Conservation (phyloP, 352 stramenopile species). For the Phytophthora cryptogea region DNA sequence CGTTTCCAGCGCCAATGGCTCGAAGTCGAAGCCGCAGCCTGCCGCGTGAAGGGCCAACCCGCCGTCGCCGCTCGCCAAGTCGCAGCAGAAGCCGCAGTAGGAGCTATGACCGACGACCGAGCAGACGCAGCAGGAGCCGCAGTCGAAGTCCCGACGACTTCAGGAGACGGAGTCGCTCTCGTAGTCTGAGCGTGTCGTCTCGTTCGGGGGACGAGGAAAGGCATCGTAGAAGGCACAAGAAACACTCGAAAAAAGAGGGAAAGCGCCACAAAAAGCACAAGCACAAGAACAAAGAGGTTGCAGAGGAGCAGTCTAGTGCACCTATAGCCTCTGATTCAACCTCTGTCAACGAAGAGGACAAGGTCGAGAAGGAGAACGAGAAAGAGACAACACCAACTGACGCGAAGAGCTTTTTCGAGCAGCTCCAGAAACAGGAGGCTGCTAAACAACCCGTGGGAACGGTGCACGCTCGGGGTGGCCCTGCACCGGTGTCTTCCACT, state of each 20-base stretch:
- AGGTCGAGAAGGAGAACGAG: constrained; percentile 5
- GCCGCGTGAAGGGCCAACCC: constrained; percentile 1
- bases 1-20: constrained; percentile 14
- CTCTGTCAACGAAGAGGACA: constrained; percentile 1
- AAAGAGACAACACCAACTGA: constrained; percentile 16
- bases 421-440: constrained; percentile 61
- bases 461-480: constrained; percentile 53
- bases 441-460: constrained; percentile 64
- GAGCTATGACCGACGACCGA: constrained; percentile 8
- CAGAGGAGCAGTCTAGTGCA: background rate
- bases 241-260: constrained; percentile 36
- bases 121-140: constrained; percentile 12
- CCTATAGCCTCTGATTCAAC: background rate
- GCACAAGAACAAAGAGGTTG: constrained; percentile 30
- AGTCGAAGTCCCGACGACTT: constrained; percentile 19
- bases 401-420: constrained; percentile 67
- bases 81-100: constrained; percentile 22
- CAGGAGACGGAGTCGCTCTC: constrained; percentile 12
- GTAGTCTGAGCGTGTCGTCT: constrained; percentile 7
- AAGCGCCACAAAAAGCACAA: constrained; percentile 36
- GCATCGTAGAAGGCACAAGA: constrained; percentile 17
- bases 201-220: constrained; percentile 14
- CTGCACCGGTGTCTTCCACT: constrained; percentile 31
- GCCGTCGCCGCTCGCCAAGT: constrained; percentile 6
- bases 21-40: constrained; percentile 26